A percentile compares a stretch with the other conserved stretches of the same genome.
phyloP scores from a whole-genome alignment of 2,329 filamentous ascomycete species.

The Trichoderma sp. region DNA sequence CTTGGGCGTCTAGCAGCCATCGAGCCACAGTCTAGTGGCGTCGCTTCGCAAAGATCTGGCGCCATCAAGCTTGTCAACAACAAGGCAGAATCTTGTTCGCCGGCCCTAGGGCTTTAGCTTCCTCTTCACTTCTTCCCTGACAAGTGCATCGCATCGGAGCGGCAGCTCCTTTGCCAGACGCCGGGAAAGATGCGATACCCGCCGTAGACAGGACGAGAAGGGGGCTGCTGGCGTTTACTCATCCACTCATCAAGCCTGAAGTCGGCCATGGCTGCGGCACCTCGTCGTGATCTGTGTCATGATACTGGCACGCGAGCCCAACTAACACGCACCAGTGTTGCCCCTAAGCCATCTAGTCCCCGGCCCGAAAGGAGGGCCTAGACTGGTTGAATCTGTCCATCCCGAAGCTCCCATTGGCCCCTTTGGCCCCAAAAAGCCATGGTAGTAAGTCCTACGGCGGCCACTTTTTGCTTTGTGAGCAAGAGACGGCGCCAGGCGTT shows the following conservation, averaged over 20 bases:
- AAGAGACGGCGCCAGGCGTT: not conserved
- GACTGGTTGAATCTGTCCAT: not conserved
- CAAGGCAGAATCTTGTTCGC: not conserved
- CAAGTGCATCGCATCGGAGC: not conserved
- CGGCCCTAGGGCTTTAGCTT: not conserved
- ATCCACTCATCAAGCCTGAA: not conserved
- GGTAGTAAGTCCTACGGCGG: not conserved
- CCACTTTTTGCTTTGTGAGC: not conserved
- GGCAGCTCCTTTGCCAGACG: not conserved
- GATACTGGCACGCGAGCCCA: not conserved
- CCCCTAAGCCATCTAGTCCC: not conserved
- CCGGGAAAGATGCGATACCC: slow-evolving; percentile 17
- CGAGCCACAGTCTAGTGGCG: not conserved
- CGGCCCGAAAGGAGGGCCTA: not conserved
- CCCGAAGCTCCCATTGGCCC: not conserved
- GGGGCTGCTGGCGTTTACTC: slow-evolving; percentile 13
- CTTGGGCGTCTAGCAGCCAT: not conserved
- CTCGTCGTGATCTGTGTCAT: not conserved
- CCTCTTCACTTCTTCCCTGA: not conserved
- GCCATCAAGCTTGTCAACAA: not conserved
- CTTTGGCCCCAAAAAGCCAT: not conserved
- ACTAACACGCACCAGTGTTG: not conserved
- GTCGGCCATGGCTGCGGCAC: not conserved
- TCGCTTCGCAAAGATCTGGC: not conserved
- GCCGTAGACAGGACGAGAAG: not conserved